Conservation (phyloP, 1,284 basidiomycete species). For the Cryptococcus jaspeensis region DNA sequence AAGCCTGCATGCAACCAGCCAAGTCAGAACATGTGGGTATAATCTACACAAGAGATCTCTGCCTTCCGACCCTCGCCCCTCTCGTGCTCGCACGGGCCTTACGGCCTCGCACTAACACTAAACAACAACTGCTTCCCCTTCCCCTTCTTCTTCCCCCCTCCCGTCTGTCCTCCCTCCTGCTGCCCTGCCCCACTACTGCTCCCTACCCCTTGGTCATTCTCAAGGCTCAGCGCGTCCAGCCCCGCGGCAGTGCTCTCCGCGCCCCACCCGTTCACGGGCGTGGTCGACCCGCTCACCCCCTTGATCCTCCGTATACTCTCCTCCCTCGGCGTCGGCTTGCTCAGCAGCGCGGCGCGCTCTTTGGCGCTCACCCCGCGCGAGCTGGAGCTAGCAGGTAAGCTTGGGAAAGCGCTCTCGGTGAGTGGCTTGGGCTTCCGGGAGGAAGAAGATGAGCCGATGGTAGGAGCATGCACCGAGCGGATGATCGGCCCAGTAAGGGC, state of each 20-base stretch:
- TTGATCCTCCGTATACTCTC: constrained; percentile 67
- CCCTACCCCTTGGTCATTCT: constrained; percentile 9
- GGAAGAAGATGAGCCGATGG: constrained; percentile 2
- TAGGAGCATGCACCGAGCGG: constrained; percentile 43
- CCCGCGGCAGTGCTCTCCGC: constrained; percentile 5
- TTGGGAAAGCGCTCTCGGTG: constrained; percentile 67
- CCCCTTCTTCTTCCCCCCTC: constrained; percentile 63
- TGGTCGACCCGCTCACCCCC: constrained; percentile 56
- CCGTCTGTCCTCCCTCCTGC: constrained; percentile 8
- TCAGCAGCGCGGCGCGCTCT: constrained; percentile 46
- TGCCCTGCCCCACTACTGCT: constrained; percentile 20
- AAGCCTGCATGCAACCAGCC: not conserved
- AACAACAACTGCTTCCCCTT: constrained; percentile 83
- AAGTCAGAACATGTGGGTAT: not conserved
- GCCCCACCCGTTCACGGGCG: constrained; percentile 20
- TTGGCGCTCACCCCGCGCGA: constrained; percentile 39
- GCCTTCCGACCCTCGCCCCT: not conserved
- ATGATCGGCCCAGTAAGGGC: constrained; percentile 35
- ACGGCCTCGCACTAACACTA: constrained; percentile 53
- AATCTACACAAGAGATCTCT: too few species aligned
- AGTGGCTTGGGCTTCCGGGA: constrained; percentile 23
- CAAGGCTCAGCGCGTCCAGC: constrained; percentile 20
- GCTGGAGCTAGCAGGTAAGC: constrained; percentile 57
- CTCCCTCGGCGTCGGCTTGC: constrained; percentile 62
- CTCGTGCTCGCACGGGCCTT: not conserved